A percentile compares a stretch with the other conserved stretches of the same genome.
Conservation (phyloP, 2,329 filamentous ascomycete species). For the Pseudofabraea citricarpa region DNA sequence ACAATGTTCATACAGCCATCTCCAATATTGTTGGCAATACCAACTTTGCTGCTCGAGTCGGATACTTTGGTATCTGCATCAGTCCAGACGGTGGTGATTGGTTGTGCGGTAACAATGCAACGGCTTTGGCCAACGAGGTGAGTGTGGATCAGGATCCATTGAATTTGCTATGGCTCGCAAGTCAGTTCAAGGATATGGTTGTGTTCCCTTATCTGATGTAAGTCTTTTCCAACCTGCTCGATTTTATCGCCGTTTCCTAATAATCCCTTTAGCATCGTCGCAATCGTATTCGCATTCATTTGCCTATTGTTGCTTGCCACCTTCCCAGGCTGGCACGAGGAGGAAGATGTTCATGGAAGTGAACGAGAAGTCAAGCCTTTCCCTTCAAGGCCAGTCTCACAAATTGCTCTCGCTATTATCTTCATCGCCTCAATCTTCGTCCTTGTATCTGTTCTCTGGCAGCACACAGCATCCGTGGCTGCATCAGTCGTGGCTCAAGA, state of each 20-base stretch:
- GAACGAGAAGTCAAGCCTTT: slow-evolving; percentile 93
- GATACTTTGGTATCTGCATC: slow-evolving; percentile 97
- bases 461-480: slow-evolving; percentile 93
- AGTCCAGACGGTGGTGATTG: slow-evolving; percentile 86
- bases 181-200: slow-evolving; percentile 97
- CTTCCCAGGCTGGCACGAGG: slow-evolving; percentile 96
- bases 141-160: slow-evolving; percentile 89
- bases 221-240: slow-evolving; percentile 31
- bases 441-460: slow-evolving; percentile 76
- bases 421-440: slow-evolving; percentile 70
- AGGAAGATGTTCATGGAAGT: slow-evolving; percentile 72
- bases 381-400: slow-evolving; percentile 85
- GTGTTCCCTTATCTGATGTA: slow-evolving; percentile 96
- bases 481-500: slow-evolving; percentile 92
- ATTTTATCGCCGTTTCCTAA: background rate
- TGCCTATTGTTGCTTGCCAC: slow-evolving; percentile 93
- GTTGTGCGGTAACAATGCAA: slow-evolving; percentile 97
- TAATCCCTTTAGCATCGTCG: slow-evolving; percentile 68
- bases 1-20: slow-evolving; percentile 79
- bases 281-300: slow-evolving; percentile 94
- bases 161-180: slow-evolving; percentile 94
- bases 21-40: slow-evolving; percentile 85
- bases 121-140: slow-evolving; percentile 83
- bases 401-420: slow-evolving; percentile 89
- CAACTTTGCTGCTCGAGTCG: slow-evolving; percentile 82